Conservation (phyloP, 2,329 filamentous ascomycete genomes). For the Coniella lustricola region DNA sequence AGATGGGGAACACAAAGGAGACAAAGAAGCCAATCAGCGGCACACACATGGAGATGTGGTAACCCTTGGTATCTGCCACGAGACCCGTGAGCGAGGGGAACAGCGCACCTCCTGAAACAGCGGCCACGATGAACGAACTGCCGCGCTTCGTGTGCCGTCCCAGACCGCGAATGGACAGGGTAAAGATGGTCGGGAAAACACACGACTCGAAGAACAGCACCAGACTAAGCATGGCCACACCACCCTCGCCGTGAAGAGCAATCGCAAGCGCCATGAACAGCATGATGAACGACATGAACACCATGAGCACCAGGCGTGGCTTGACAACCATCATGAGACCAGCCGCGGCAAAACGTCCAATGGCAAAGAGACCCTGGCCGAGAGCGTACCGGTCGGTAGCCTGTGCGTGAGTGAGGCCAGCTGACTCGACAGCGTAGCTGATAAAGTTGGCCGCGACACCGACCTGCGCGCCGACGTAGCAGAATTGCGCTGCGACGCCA, state of each 20-base stretch:
- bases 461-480: conserved; percentile 65
- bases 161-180: conserved; percentile 64
- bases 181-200: conserved; percentile 76
- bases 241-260: conserved; percentile 34
- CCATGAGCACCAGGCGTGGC: conserved; percentile 60
- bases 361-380: conserved; percentile 63
- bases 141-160: conserved; percentile 70
- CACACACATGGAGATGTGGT: conserved; percentile 57
- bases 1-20: conserved; percentile 46
- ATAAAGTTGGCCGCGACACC: conserved; percentile 61
- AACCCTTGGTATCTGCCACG: conserved; percentile 55
- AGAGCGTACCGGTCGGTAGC: conserved; percentile 64
- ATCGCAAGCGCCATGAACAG: conserved; percentile 49
- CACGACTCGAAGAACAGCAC: conserved; percentile 72
- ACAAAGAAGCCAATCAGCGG: conserved; percentile 51
- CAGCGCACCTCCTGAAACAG: conserved; percentile 63
- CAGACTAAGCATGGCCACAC: conserved; percentile 55
- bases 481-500: conserved; percentile 67
- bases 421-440: conserved; percentile 57
- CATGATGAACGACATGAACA: conserved; percentile 56
- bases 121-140: conserved; percentile 61
- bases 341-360: conserved; percentile 62
- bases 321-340: conserved; percentile 58
- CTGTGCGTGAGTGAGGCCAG: conserved; percentile 39
- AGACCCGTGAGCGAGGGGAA: conserved; percentile 64